Percentiles rank a stretch among this genome's conserved stretches.
Evolutionary conservation across 257 asterid species (phyloP).

Genomic region (Penstemon barbatus): DNA sequence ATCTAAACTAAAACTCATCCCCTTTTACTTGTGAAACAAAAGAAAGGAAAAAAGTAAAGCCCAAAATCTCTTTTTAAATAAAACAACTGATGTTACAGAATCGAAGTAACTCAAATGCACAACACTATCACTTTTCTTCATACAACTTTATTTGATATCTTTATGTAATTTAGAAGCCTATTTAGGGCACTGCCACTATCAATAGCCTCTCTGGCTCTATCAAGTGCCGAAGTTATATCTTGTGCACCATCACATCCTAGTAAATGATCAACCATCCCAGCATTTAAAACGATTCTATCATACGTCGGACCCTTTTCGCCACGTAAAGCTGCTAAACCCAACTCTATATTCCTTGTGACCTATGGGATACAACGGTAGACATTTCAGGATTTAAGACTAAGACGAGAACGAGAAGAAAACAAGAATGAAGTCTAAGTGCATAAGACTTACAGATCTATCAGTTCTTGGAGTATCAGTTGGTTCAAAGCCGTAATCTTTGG

Average conservation of each 20-base stretch:
- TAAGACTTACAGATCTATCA: slow-evolving; percentile 78
- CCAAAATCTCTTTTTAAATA: slow-evolving; percentile 3
- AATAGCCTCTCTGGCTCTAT: slow-evolving; percentile 89
- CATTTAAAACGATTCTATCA: slow-evolving; percentile 81
- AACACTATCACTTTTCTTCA: slow-evolving; percentile 1
- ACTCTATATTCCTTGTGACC: slow-evolving; percentile 77
- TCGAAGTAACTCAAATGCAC: background rate
- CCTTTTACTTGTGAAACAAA: background rate
- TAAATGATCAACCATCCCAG: slow-evolving; percentile 92
- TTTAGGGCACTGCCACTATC: slow-evolving; percentile 83
- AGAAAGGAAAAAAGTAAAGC: slow-evolving; percentile 1
- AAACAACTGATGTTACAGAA: background rate
- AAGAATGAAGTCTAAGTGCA: background rate
- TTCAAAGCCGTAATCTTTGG: slow-evolving; percentile 74
- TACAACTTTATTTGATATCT: slow-evolving; percentile 52
- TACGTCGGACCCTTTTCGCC: slow-evolving; percentile 92
- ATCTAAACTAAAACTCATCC: slow-evolving; percentile 5
- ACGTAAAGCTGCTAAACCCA: slow-evolving; percentile 82
- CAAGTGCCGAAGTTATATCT: slow-evolving; percentile 64
- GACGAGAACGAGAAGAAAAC: background rate
- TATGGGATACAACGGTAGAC: slow-evolving; percentile 22
- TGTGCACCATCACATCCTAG: slow-evolving; percentile 93
- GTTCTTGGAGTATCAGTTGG: slow-evolving; percentile 98
- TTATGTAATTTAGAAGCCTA: slow-evolving; percentile 71
- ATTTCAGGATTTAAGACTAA: background rate